phyloP scores from a whole-genome alignment of 1,284 basidiomycete genomes.

The Athelia sp. region DNA sequence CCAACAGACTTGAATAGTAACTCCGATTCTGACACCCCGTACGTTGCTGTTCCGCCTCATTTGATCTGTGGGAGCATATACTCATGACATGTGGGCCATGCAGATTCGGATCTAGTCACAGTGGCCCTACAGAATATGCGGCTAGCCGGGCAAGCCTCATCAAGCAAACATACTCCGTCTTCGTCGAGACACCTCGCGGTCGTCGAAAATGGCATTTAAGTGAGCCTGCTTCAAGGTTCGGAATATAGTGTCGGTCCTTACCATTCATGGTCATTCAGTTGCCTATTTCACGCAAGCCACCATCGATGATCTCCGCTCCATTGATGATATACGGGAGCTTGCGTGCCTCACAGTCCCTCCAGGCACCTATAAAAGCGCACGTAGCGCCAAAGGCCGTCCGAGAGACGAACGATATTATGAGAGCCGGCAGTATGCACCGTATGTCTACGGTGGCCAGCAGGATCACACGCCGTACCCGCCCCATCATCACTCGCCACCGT shows the following conservation, averaged over 20 bases:
- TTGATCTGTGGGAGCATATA: constrained; percentile 3
- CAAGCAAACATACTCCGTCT: constrained; percentile 79
- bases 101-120: background rate
- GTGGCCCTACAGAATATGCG: constrained; percentile 13
- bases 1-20: constrained; percentile 37
- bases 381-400: constrained; percentile 42
- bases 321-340: constrained; percentile 55
- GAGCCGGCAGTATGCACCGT: constrained; percentile 1
- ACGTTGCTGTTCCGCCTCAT: constrained; percentile 9
- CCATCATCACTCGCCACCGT: constrained; percentile 1
- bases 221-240: constrained; percentile 28
- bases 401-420: constrained; percentile 14
- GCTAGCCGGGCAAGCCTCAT: constrained; percentile 48
- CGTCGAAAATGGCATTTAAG: constrained; percentile 77
- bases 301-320: constrained; percentile 45
- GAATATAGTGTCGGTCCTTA: constrained; percentile 1
- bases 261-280: constrained; percentile 32
- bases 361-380: constrained; percentile 60
- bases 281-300: constrained; percentile 69
- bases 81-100: background rate
- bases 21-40: constrained; percentile 43
- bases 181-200: constrained; percentile 54
- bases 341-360: constrained; percentile 48
- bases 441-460: background rate
- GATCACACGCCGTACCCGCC: constrained; percentile 2